Conservation (phyloP, 495 filamentous ascomycete species). For the Cenococcum geophilum region DNA sequence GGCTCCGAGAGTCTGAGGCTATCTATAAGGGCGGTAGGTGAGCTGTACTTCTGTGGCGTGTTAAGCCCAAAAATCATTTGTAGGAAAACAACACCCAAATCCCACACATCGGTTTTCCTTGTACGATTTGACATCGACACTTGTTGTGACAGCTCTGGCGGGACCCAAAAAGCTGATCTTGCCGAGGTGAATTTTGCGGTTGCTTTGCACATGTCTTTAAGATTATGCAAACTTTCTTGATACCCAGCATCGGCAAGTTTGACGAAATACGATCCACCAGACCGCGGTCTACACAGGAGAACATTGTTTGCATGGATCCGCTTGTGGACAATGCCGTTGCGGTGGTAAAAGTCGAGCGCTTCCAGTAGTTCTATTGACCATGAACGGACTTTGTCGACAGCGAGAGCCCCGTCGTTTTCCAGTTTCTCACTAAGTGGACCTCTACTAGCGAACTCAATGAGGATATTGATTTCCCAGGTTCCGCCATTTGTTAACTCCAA, state of each 20-base stretch:
- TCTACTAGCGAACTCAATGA: slow-evolving; percentile 73
- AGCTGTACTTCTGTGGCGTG: slow-evolving; percentile 67
- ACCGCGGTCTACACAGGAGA: slow-evolving; percentile 55
- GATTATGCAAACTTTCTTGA: slow-evolving; percentile 54
- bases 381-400: slow-evolving; percentile 63
- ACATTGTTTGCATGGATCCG: slow-evolving; percentile 71
- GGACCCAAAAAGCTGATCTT: slow-evolving; percentile 70
- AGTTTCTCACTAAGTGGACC: slow-evolving; percentile 78
- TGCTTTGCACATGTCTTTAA: slow-evolving; percentile 46
- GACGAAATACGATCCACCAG: slow-evolving; percentile 51
- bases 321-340: slow-evolving; percentile 72
- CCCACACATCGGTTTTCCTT: slow-evolving; percentile 89
- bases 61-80: slow-evolving; percentile 92
- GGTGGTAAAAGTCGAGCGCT: slow-evolving; percentile 78
- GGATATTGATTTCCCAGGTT: slow-evolving; percentile 70
- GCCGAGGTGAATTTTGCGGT: slow-evolving; percentile 40
- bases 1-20: slow-evolving; percentile 64
- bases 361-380: slow-evolving; percentile 91
- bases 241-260: slow-evolving; percentile 67
- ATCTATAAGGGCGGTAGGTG: slow-evolving; percentile 60
- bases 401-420: slow-evolving; percentile 66
- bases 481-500: slow-evolving; percentile 31
- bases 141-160: slow-evolving; percentile 66
- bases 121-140: slow-evolving; percentile 42
- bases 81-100: slow-evolving; percentile 79